These are phyloP conservation scores for Phaeosphaeria sp. DNA, from an alignment of 2,329 filamentous ascomycete species.

Conservation along the genomic window DNA sequence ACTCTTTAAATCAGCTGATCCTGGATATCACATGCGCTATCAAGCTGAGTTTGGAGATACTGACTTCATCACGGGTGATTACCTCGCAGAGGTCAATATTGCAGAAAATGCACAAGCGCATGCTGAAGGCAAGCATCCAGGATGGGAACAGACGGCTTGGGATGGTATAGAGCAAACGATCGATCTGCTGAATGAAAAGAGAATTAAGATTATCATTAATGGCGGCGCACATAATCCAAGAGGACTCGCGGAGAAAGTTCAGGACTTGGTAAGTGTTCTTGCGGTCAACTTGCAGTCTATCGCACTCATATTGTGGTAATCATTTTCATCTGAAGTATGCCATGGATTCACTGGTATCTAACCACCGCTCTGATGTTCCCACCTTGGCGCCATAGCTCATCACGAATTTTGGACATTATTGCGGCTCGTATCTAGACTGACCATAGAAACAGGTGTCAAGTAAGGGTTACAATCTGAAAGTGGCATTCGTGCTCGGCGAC, in stretches of 20 bases:
- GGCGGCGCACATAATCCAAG: slow-evolving; percentile 63
- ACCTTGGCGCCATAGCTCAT: too few species aligned
- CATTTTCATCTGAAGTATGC: background rate
- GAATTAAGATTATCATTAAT: slow-evolving; percentile 64
- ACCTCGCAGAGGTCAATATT: slow-evolving; percentile 54
- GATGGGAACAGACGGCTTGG: slow-evolving; percentile 58
- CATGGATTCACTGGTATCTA: too few species aligned
- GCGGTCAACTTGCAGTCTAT: background rate
- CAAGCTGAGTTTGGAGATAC: slow-evolving; percentile 45
- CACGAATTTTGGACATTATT: too few species aligned
- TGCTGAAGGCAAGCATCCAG: slow-evolving; percentile 49
- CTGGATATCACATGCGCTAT: slow-evolving; percentile 45
- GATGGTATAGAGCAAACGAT: slow-evolving; percentile 56
- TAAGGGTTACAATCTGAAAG: slow-evolving; percentile 46
- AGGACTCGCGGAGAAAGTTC: slow-evolving; percentile 56
- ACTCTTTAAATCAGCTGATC: slow-evolving; percentile 37
- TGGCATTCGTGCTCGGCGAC: slow-evolving; percentile 56
- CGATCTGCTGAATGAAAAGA: slow-evolving; percentile 53
- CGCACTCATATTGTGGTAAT: background rate
- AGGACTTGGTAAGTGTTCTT: slow-evolving; percentile 42
- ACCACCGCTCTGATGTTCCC: too few species aligned
- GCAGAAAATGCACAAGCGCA: slow-evolving; percentile 54
- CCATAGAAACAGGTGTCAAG: slow-evolving; percentile 37
- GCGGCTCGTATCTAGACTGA: background rate
- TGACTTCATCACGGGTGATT: slow-evolving; percentile 52